Conservation (phyloP, 2,329 filamentous ascomycete genomes). For the Talaromyces sp. region DNA sequence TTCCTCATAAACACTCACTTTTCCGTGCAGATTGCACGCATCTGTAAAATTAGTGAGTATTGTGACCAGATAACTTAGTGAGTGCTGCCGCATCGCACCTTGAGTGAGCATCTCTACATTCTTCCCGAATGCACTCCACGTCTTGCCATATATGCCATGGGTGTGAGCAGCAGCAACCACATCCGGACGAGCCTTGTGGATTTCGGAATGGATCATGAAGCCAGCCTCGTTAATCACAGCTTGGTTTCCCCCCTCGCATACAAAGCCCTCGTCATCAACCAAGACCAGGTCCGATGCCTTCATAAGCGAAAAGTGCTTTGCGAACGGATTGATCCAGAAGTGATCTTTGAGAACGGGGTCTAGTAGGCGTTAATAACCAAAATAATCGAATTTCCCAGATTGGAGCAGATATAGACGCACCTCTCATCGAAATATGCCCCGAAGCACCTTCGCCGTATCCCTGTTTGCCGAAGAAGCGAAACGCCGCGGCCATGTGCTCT, state of each 20-base stretch:
- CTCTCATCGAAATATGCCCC: slow-evolving; percentile 37
- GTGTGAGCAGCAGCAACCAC: slow-evolving; percentile 54
- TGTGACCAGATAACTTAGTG: slow-evolving; percentile 10
- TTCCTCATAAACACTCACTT: slow-evolving; percentile 32
- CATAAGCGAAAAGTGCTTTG: slow-evolving; percentile 36
- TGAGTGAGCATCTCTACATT: slow-evolving; percentile 55
- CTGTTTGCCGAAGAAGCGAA: slow-evolving; percentile 20
- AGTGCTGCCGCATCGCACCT: slow-evolving; percentile 49
- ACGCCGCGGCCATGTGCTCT: slow-evolving; percentile 40
- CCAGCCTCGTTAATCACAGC: slow-evolving; percentile 40
- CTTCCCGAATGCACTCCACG: slow-evolving; percentile 58
- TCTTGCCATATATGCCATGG: slow-evolving; percentile 54
- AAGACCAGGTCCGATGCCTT: slow-evolving; percentile 37
- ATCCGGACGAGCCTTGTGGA: slow-evolving; percentile 54
- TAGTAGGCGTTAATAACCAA: slow-evolving; percentile 11
- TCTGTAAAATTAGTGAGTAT: slow-evolving; percentile 15
- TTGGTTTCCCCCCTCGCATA: slow-evolving; percentile 35
- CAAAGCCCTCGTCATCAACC: slow-evolving; percentile 34
- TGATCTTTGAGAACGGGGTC: slow-evolving; percentile 33
- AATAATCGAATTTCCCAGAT: too few relatives aligned
- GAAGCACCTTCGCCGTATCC: slow-evolving; percentile 19
- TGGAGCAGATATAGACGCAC: slow-evolving; percentile 15
- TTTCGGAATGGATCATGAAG: slow-evolving; percentile 56
- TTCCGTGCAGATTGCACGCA: slow-evolving; percentile 34
- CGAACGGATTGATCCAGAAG: slow-evolving; percentile 37